Conservation (phyloP, 169 alveolate species). For the Plasmodium cynomolgi region DNA sequence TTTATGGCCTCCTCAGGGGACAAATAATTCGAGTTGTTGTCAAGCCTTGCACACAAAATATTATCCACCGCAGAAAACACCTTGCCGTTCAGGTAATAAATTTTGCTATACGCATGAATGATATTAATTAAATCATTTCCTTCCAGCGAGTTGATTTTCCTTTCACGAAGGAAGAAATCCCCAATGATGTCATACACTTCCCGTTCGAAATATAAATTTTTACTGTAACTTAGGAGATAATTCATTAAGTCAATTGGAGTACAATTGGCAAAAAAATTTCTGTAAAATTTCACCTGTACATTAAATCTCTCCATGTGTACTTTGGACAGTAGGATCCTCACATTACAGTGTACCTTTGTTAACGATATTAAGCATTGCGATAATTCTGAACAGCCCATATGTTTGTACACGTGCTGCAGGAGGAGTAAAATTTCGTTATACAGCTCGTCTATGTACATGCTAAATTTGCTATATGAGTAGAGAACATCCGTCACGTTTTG, state of each 20-base stretch:
- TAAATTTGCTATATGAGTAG: constrained; percentile 49
- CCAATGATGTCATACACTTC: constrained; percentile 37
- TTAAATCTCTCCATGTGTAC: constrained; percentile 10
- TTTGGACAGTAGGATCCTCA: constrained; percentile 45
- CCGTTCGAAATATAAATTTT: constrained; percentile 37
- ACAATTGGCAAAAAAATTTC: constrained; percentile 7
- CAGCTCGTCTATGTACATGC: constrained; percentile 61
- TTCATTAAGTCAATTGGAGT: constrained; percentile 47
- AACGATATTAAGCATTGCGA: constrained; percentile 53
- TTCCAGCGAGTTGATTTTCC: constrained; percentile 20
- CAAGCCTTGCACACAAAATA: constrained; percentile 14
- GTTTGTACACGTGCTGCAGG: constrained; percentile 35
- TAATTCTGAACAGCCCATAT: constrained; percentile 34
- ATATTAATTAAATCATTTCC: constrained; percentile 51
- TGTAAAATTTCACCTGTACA: not conserved
- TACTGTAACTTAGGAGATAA: constrained; percentile 25
- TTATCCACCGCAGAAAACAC: constrained; percentile 39
- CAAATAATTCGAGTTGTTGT: constrained; percentile 30
- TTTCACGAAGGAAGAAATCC: not conserved
- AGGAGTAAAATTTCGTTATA: constrained; percentile 59
- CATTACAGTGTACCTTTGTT: constrained; percentile 42
- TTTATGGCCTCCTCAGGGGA: constrained; percentile 50
- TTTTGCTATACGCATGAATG: constrained; percentile 66
- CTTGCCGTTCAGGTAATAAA: constrained; percentile 45
- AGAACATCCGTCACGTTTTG: constrained; percentile 22